Evolutionary conservation across 2,329 filamentous ascomycete genomes (phyloP).

Genomic region (Periglandula ipomoeae): DNA sequence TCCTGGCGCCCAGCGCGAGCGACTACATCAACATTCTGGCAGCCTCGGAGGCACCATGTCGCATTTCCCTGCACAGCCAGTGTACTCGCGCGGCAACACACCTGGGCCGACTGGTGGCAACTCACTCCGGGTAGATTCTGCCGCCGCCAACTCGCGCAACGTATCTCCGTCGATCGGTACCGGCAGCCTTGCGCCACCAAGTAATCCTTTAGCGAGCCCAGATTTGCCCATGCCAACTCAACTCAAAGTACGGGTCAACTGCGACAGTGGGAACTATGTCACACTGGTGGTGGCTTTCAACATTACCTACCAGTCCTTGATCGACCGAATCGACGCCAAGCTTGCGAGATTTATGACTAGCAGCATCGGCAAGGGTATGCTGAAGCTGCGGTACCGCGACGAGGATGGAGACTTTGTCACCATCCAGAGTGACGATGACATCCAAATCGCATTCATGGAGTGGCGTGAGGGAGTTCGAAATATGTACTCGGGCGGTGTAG

Average conservation of each 20-base stretch:
- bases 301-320: slow-evolving; percentile 86
- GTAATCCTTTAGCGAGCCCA: slow-evolving; percentile 29
- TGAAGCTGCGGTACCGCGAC: slow-evolving; percentile 85
- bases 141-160: slow-evolving; percentile 30
- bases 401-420: slow-evolving; percentile 89
- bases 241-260: slow-evolving; percentile 92
- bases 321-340: slow-evolving; percentile 94
- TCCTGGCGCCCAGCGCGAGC: slow-evolving; percentile 56
- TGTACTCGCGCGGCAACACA: slow-evolving; percentile 40
- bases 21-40: slow-evolving; percentile 39
- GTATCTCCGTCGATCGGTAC: slow-evolving; percentile 38
- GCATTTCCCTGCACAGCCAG: slow-evolving; percentile 47
- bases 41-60: slow-evolving; percentile 43
- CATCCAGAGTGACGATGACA: slow-evolving; percentile 92
- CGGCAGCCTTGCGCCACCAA: slow-evolving; percentile 17
- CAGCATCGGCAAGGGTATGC: slow-evolving; percentile 70
- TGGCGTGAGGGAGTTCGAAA: slow-evolving; percentile 66
- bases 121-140: slow-evolving; percentile 29
- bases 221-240: slow-evolving; percentile 57
- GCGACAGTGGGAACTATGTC: slow-evolving; percentile 75
- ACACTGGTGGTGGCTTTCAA: slow-evolving; percentile 95
- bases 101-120: slow-evolving; percentile 25
- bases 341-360: slow-evolving; percentile 77
- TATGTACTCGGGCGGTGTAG: slow-evolving; percentile 59
- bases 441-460: slow-evolving; percentile 89